These are phyloP conservation scores for Lunularia cruciata DNA, from an alignment of 225 moss, liverwort and hornwort species.

Conservation along the genomic window DNA sequence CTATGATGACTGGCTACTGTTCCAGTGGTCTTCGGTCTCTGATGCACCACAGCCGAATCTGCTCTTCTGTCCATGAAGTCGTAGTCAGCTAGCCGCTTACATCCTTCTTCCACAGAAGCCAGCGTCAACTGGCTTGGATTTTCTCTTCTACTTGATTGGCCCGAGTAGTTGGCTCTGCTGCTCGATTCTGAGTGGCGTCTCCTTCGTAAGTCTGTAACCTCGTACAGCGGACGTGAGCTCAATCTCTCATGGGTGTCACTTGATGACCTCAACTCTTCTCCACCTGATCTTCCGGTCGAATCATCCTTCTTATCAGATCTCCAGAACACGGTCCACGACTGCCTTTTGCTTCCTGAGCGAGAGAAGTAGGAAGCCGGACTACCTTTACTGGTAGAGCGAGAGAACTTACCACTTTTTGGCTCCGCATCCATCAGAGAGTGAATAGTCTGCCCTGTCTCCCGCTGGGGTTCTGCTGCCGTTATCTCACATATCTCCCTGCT, in stretches of 20 bases:
- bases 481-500: slow-evolving; percentile 19
- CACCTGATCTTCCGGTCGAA: background rate
- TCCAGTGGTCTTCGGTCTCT: background rate
- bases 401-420: slow-evolving; percentile 20
- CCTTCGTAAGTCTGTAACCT: background rate
- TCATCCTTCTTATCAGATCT: slow-evolving; percentile 9
- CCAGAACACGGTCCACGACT: slow-evolving; percentile 27
- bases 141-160: slow-evolving; percentile 5
- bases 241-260: background rate
- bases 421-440: slow-evolving; percentile 16
- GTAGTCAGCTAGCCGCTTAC: background rate
- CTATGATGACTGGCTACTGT: background rate
- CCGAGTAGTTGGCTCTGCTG: background rate
- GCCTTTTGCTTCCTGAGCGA: slow-evolving; percentile 17
- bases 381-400: slow-evolving; percentile 23
- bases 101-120: background rate
- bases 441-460: slow-evolving; percentile 13
- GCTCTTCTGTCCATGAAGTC: slow-evolving; percentile 5
- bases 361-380: slow-evolving; percentile 18
- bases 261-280: slow-evolving; percentile 3
- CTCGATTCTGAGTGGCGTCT: background rate
- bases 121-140: slow-evolving; percentile 1
- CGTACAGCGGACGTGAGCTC: background rate
- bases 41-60: background rate
- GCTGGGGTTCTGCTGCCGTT: background rate